These are phyloP conservation scores for Glycine tomentella DNA, from an alignment of 306 rosid species.

Conservation along the genomic window DNA sequence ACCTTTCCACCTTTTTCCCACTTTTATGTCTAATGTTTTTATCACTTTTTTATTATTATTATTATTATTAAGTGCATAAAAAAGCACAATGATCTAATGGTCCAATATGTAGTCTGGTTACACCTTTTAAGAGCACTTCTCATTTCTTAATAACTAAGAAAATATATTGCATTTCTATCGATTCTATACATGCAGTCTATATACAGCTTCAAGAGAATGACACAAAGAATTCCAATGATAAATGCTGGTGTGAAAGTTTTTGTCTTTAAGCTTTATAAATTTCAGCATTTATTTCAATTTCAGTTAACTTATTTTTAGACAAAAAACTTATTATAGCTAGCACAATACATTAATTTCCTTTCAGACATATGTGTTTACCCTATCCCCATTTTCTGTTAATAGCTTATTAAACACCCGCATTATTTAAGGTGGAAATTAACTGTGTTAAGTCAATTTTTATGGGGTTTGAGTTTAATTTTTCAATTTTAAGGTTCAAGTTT, in stretches of 20 bases:
- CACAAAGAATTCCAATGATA: neutral
- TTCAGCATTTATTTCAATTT: neutral
- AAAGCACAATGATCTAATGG: conserved; percentile 32
- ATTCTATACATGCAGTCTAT: neutral
- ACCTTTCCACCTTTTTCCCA: neutral
- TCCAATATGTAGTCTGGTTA: conserved; percentile 19
- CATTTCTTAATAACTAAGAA: conserved; percentile 47
- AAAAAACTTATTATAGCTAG: neutral
- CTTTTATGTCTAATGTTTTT: conserved; percentile 16
- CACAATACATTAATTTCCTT: neutral
- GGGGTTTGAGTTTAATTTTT: neutral
- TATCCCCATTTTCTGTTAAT: neutral
- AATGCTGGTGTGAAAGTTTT: neutral
- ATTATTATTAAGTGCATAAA: conserved; percentile 12
- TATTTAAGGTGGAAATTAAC: neutral
- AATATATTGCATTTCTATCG: neutral
- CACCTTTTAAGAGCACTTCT: conserved; percentile 50
- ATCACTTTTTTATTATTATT: conserved; percentile 9
- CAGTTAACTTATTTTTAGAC: neutral
- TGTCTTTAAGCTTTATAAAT: neutral
- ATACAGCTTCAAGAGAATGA: neutral
- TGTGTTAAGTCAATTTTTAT: neutral
- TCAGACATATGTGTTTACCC: neutral
- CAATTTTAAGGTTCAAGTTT: neutral
- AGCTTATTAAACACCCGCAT: neutral